These are phyloP conservation scores for Mycena maculata DNA, from an alignment of 768 basidiomycete species.

Conservation along the genomic window DNA sequence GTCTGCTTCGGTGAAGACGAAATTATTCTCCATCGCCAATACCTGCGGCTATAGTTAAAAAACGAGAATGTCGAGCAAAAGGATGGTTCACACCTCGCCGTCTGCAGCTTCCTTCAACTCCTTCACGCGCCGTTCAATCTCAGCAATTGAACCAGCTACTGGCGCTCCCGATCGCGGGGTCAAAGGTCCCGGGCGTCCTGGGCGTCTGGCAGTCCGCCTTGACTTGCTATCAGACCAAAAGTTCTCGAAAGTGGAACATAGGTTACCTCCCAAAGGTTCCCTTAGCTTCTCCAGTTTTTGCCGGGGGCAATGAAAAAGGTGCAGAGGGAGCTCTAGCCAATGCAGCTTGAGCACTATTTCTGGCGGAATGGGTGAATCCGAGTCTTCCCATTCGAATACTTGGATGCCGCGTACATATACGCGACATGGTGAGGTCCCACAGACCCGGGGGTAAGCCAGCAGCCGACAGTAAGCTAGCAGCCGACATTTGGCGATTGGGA, in stretches of 20 bases:
- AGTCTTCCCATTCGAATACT: slow-evolving; percentile 22
- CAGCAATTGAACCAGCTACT: slow-evolving; percentile 31
- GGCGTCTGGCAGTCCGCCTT: slow-evolving; percentile 14
- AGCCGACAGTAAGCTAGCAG: no score
- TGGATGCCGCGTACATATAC: slow-evolving; percentile 8
- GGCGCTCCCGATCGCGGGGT: slow-evolving; percentile 31
- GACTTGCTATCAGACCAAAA: not conserved
- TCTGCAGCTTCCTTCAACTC: slow-evolving; percentile 51
- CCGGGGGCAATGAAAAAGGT: not conserved
- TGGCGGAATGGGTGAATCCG: slow-evolving; percentile 32
- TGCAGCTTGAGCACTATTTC: slow-evolving; percentile 27
- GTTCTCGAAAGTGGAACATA: not conserved
- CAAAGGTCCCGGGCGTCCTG: slow-evolving; percentile 29
- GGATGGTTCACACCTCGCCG: slow-evolving; percentile 44
- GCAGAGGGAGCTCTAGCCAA: slow-evolving; percentile 17
- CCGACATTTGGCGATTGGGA: no score
- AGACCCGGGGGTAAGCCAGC: slow-evolving; percentile 29
- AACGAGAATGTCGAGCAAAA: not conserved
- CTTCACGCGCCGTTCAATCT: slow-evolving; percentile 51
- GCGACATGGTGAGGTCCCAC: slow-evolving; percentile 36
- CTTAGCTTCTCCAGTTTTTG: not conserved
- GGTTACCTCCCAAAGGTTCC: slow-evolving; percentile 25
- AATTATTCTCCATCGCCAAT: slow-evolving; percentile 44
- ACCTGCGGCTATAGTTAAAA: slow-evolving; percentile 39
- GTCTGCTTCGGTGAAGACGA: slow-evolving; percentile 56